Conservation (phyloP, 2,329 filamentous ascomycete genomes). For the Eutypella sp. region DNA sequence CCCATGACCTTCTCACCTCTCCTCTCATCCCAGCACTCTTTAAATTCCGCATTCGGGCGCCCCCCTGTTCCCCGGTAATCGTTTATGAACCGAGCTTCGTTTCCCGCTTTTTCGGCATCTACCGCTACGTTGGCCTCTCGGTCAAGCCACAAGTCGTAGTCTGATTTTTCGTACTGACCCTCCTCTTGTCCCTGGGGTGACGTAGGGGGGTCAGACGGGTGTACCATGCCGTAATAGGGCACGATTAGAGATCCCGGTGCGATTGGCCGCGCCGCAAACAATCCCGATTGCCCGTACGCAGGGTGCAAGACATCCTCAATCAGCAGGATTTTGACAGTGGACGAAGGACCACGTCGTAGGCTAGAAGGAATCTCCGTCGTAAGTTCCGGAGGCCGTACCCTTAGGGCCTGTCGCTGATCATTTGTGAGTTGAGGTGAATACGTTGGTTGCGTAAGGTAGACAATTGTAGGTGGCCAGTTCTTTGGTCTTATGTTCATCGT, state of each 20-base stretch:
- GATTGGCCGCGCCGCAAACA: constrained; percentile 54
- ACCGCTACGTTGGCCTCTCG: constrained; percentile 52
- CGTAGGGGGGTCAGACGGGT: constrained; percentile 40
- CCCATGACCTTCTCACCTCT: constrained; percentile 51
- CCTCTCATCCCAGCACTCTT: constrained; percentile 50
- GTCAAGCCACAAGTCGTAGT: constrained; percentile 63
- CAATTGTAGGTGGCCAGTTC: constrained; percentile 52
- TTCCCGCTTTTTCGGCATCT: constrained; percentile 53
- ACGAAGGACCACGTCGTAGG: constrained; percentile 38
- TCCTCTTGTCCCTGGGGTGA: constrained; percentile 27
- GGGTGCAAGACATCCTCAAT: constrained; percentile 51
- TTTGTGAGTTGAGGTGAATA: constrained; percentile 42
- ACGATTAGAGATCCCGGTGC: constrained; percentile 51
- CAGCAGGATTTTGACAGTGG: constrained; percentile 48
- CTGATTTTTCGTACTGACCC: constrained; percentile 38
- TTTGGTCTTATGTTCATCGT: constrained; percentile 35
- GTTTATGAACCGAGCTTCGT: constrained; percentile 63
- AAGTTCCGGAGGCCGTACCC: constrained; percentile 25
- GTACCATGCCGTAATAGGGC: constrained; percentile 58
- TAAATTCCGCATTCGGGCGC: constrained; percentile 55
- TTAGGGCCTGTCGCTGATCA: constrained; percentile 36
- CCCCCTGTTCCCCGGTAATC: constrained; percentile 57
- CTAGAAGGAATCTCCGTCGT: constrained; percentile 28
- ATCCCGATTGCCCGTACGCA: constrained; percentile 52
- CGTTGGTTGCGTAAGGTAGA: constrained; percentile 47